Conservation (phyloP, 768 basidiomycete species). For the Macrocybe gigantea region DNA sequence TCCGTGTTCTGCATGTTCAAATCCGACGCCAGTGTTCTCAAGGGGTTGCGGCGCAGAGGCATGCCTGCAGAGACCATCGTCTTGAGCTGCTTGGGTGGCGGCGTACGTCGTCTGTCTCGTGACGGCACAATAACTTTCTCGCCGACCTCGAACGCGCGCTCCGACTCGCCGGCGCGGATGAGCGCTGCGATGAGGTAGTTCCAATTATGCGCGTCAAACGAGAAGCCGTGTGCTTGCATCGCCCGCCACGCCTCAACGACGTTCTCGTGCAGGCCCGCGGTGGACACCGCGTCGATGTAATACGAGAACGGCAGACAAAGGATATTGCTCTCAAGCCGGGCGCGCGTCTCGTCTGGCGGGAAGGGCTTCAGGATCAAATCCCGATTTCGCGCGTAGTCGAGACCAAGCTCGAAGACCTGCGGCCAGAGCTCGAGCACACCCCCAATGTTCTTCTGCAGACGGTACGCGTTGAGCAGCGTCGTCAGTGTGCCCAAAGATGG, state of each 20-base stretch:
- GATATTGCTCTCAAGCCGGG: conserved; percentile 36
- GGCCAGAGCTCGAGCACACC: conserved; percentile 63
- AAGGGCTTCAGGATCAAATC: conserved; percentile 22
- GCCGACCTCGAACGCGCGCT: conserved; percentile 77
- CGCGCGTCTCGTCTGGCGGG: conserved; percentile 9
- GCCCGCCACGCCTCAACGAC: conserved; percentile 64
- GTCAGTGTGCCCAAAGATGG: conserved; percentile 58
- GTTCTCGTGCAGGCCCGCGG: conserved; percentile 51
- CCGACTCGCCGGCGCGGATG: conserved; percentile 74
- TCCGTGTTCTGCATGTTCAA: conserved; percentile 7
- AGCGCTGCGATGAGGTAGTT: conserved; percentile 76
- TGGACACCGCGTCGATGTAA: conserved; percentile 70
- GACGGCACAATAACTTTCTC: conserved; percentile 45
- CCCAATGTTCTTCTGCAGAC: conserved; percentile 48
- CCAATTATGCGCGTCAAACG: conserved; percentile 88
- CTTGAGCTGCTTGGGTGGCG: too few species aligned
- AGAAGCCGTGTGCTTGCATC: conserved; percentile 57
- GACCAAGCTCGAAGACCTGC: conserved; percentile 54
- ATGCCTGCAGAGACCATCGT: too few species aligned
- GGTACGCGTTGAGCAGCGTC: conserved; percentile 67
- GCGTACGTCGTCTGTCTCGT: too few species aligned
- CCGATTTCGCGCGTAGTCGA: conserved; percentile 27
- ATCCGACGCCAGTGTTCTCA: too few species aligned
- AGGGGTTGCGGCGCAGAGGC: too few species aligned
- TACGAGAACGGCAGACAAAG: conserved; percentile 77